Percentiles rank a stretch among this genome's conserved stretches.
Conservation (phyloP, 2,329 filamentous ascomycete species). For the Ophioceras dolichostomum region DNA sequence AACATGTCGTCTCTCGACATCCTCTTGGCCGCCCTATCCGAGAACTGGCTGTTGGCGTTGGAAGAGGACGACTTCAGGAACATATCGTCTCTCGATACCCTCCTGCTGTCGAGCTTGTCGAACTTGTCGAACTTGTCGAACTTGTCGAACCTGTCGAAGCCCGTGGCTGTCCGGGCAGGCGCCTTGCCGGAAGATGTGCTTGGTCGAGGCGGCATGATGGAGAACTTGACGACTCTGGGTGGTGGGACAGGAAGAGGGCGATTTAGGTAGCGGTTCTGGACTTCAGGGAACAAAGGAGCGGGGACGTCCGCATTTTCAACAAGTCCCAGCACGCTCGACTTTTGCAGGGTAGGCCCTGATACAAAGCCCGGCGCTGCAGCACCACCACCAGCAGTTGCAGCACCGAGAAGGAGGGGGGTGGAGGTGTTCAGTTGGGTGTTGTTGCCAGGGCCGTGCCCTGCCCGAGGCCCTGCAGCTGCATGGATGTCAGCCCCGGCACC, state of each 20-base stretch:
- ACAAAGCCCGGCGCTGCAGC: constrained; percentile 17
- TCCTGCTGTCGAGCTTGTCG: constrained; percentile 22
- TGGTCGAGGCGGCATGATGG: constrained; percentile 22
- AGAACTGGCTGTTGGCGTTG: constrained; percentile 10
- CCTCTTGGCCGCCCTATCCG: constrained; percentile 25
- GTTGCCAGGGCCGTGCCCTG: too few relatives aligned
- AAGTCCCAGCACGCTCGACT: constrained; percentile 14
- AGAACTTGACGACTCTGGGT: constrained; percentile 6
- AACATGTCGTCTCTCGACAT: constrained; percentile 30
- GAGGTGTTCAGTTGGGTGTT: too few relatives aligned
- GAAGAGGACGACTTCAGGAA: constrained; percentile 15
- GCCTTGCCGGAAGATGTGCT: constrained; percentile 25
- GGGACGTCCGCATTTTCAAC: constrained; percentile 20
- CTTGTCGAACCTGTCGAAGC: constrained; percentile 4
- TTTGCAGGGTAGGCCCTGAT: constrained; percentile 21
- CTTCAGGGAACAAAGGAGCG: constrained; percentile 12
- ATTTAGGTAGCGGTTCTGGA: constrained; percentile 14
- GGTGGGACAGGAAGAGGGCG: constrained; percentile 15
- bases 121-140: too few relatives aligned
- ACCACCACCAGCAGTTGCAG: constrained; percentile 1
- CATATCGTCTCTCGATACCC: constrained; percentile 32
- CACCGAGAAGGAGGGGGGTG: constrained; percentile 17
- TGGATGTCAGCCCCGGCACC: constrained; percentile 2
- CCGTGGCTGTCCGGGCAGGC: constrained; percentile 3
- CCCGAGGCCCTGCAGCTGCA: too few relatives aligned